Percentiles rank a stretch among this genome's conserved stretches.
Conservation (phyloP, 208 protist genomes). For the Angomonas desouzai region DNA sequence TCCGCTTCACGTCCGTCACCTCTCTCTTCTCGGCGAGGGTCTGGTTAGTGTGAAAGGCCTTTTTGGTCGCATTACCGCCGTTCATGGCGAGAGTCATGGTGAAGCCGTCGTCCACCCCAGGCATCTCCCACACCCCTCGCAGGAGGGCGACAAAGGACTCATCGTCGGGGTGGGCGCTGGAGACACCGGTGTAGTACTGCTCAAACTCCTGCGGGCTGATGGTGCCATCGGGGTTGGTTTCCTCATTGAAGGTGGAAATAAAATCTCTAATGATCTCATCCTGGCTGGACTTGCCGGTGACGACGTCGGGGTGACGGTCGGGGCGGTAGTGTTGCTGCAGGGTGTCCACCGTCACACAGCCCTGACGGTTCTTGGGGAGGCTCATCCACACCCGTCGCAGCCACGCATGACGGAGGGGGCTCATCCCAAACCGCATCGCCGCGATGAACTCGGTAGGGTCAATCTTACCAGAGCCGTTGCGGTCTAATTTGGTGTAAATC, state of each 20-base stretch:
- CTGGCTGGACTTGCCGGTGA: constrained; percentile 28
- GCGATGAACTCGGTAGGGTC: constrained; percentile 75
- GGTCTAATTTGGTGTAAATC: constrained; percentile 57
- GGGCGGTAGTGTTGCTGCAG: constrained; percentile 43
- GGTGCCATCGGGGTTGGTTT: constrained; percentile 75
- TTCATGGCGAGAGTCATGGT: constrained; percentile 18
- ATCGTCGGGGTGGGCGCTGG: constrained; percentile 45
- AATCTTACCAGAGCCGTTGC: constrained; percentile 38
- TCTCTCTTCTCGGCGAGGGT: constrained; percentile 37
- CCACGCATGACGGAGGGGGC: constrained; percentile 50
- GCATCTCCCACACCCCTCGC: constrained; percentile 57
- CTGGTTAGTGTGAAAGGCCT: constrained; percentile 39
- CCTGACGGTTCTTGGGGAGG: constrained; percentile 43
- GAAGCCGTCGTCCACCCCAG: constrained; percentile 22
- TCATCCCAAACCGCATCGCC: constrained; percentile 46
- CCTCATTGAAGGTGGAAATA: constrained; percentile 55
- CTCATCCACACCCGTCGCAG: constrained; percentile 52
- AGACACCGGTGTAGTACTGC: constrained; percentile 78
- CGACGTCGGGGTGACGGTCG: constrained; percentile 55
- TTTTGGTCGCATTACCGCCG: constrained; percentile 13
- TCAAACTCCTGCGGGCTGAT: constrained; percentile 79
- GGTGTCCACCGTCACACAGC: constrained; percentile 30
- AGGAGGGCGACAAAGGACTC: constrained; percentile 51
- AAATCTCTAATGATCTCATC: constrained; percentile 54
- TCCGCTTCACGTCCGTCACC: constrained; percentile 31